A percentile compares a stretch with the other conserved stretches of the same genome.
Evolutionary conservation across 2,329 filamentous ascomycete genomes (phyloP).

Genomic region (Aspergillus fijiensis): DNA sequence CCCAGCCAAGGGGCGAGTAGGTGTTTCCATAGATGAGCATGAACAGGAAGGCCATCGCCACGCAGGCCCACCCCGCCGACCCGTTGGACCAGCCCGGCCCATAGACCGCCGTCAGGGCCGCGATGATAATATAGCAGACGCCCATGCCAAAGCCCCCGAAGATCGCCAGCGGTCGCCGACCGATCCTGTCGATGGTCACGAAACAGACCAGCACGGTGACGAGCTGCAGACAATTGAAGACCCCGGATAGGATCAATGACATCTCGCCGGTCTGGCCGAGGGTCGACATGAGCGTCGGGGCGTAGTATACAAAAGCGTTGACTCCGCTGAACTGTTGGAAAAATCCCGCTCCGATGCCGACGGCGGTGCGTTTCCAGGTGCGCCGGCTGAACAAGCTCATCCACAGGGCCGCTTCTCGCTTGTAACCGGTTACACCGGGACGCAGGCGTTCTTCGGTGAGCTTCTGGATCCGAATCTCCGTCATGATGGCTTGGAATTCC

Average conservation of each 20-base stretch:
- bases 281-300: conserved; percentile 42
- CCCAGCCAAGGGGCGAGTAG: conserved; percentile 39
- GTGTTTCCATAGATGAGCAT: conserved; percentile 65
- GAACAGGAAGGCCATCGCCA: conserved; percentile 52
- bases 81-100: background rate
- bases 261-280: conserved; percentile 41
- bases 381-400: conserved; percentile 52
- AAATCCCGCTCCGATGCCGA: conserved; percentile 45
- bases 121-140: background rate
- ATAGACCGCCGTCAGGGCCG: background rate
- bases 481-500: conserved; percentile 61
- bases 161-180: conserved; percentile 57
- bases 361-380: conserved; percentile 31
- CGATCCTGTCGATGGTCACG: conserved; percentile 22
- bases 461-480: background rate
- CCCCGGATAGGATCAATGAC: conserved; percentile 63
- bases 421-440: background rate
- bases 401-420: conserved; percentile 29
- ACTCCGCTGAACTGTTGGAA: conserved; percentile 47
- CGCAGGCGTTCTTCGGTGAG: background rate
- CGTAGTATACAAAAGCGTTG: conserved; percentile 52
- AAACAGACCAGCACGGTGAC: conserved; percentile 62
- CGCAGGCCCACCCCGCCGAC: background rate
- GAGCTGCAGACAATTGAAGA: conserved; percentile 50
- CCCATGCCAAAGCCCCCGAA: conserved; percentile 53